Base-by-base conservation (phyloP, 2,329 filamentous ascomycete genomes). In the Chaetomium globosum region DNA sequence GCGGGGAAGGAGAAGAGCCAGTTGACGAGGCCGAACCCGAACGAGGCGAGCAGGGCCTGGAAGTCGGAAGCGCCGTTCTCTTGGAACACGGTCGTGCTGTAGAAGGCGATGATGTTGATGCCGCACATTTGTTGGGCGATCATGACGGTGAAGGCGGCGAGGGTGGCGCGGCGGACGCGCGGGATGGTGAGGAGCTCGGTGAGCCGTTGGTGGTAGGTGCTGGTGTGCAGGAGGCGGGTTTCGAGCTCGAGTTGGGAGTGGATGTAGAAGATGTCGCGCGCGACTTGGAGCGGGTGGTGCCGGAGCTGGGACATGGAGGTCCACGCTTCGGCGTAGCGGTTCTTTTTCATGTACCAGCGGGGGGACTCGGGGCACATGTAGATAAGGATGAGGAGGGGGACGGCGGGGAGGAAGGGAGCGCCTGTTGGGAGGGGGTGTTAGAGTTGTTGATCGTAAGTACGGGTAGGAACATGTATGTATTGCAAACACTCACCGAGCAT, bases 131-230 rank as follows among this genome's bases (percentile, higher is more conserved):
- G 87, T 75, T 90, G 88, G 0, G 87, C 87, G 71, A 90, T 87
- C 92, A 96, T 96, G 70, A 94, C 90, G 1, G 87, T 86, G 69
- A 88, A 90, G 0, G 91, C 89, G 6, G 91, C 92, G 33, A 90
- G 81, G 3, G 88, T 93, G 2, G 92, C 92, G 49, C 89, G 84
- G 16, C 88, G 84, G 12, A 90, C 80, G 55, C 89, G 84, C 1
- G 89, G 87, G 64, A 92, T 83, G 12, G 86, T 89, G 72, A 92
- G 89, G 1, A 89, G 79, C 73, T 91, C 85, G 46, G 82, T 71
- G 69, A 91, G 87, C 19, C 89, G 85, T 26, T 80, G 83, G 58
- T 86, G 39, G 71, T 89, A 89, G 75, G 82, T 88, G 71, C 78
- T 83, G 6, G 81, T 72, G 36, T 75, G 78, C 23, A 81, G 76